Evolutionary conservation across 495 filamentous ascomycete genomes (phyloP), one percentile per base, ranked within the genome.

Genomic region (Parathielavia hyrcaniae): DNA sequence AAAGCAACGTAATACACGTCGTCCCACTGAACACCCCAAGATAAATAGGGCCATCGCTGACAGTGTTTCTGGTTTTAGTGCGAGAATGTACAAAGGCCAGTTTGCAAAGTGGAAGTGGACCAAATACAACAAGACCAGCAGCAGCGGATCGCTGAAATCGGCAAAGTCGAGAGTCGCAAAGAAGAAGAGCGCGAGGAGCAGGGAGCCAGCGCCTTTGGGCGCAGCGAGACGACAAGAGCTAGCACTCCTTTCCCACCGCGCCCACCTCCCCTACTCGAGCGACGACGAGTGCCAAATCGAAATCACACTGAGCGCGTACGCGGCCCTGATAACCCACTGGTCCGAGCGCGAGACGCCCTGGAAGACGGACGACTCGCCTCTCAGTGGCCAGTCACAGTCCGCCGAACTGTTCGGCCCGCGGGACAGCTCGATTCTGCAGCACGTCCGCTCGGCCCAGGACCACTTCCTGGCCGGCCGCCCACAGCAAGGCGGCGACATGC

Each of bases 41-140:
- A 20, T 26, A 19, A 14, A n/a, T 2, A 2, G 7, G 26, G 4
- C 39, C 4, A 6, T 22, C 13, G 16, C 49, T 38, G 10, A 52
- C 49, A 26, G 3, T 16, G 4, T 7, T 11, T n/a, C 12, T n/a
- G n/a, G n/a, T 5, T 13, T 5, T 16, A 71, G 68, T 4, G 69
- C 69, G 8, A 48, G 69, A 32, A 71, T 71, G 69, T 71, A 71
- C 67, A 71, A 70, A 41, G 64, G 69, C 11, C 67, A 70, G 50
- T 71, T 71, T 36, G 58, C 61, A 11, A 71, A 71, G 20, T 71
- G 69, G 69, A 58, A 55, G 23, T 71, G 69, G 69, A 61, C 54
- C 48, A 71, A 71, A 47, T 71, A 71, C 66, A 70, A 70, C 53
- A 70, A 69, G 6, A 46, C 60, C 0, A 54, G 62, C 49, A 62